Conservation (phyloP, 352 stramenopile genomes). For the Aphanomyces cochlioides region DNA sequence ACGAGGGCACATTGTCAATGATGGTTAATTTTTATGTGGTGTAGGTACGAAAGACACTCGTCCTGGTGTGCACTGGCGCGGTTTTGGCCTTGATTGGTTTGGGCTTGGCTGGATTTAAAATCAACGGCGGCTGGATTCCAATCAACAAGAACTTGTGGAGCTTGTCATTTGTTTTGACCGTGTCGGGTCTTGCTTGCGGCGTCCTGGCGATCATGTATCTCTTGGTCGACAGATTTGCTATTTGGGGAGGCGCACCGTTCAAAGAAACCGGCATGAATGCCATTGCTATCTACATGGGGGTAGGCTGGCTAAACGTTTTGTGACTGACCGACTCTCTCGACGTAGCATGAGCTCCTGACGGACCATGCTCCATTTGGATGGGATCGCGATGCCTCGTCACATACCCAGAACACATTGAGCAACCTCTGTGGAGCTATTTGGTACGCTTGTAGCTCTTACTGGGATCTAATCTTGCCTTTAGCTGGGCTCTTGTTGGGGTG, state of each 20-base stretch:
- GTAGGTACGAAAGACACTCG: slow-evolving; percentile 6
- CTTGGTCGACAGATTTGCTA: slow-evolving; percentile 30
- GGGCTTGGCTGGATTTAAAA: slow-evolving; percentile 3
- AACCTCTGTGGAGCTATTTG: neutral
- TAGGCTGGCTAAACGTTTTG: slow-evolving; percentile 31
- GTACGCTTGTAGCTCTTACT: neutral
- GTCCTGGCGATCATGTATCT: slow-evolving; percentile 34
- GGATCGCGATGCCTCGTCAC: neutral
- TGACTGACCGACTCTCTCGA: neutral
- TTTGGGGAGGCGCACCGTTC: slow-evolving; percentile 37
- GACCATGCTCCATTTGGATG: slow-evolving; percentile 6
- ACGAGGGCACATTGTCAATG: too few relatives aligned
- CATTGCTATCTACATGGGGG: slow-evolving; percentile 69
- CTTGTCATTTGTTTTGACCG: slow-evolving; percentile 57
- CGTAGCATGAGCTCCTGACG: neutral
- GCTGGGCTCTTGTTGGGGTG: neutral
- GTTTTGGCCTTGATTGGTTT: slow-evolving; percentile 5
- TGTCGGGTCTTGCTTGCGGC: slow-evolving; percentile 40
- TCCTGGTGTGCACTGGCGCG: neutral
- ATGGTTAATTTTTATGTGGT: neutral
- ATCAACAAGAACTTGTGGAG: slow-evolving; percentile 88
- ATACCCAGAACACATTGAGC: neutral
- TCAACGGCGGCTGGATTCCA: slow-evolving; percentile 40
- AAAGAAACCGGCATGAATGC: slow-evolving; percentile 65
- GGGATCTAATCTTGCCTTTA: neutral